Conservation (phyloP, 1,284 basidiomycete species). For the Sporisorium reilianum region DNA sequence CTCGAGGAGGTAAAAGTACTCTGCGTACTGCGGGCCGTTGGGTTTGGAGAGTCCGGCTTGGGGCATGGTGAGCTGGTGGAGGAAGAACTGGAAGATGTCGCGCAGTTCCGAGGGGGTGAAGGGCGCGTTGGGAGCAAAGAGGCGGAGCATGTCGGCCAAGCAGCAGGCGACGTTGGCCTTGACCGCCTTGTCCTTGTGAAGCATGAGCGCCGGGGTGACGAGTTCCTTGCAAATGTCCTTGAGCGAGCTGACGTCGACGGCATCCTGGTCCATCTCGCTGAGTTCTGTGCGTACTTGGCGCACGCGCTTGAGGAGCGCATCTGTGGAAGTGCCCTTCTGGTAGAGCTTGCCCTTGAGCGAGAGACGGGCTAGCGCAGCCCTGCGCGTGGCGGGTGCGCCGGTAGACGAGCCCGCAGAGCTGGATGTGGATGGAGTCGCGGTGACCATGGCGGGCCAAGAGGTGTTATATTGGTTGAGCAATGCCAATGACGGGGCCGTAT, state of each 20-base stretch:
- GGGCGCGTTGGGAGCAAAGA: constrained; percentile 97
- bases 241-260: constrained; percentile 81
- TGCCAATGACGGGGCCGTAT: not conserved
- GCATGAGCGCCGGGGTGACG: constrained; percentile 81
- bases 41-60: constrained; percentile 55
- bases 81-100: constrained; percentile 74
- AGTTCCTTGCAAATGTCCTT: constrained; percentile 81
- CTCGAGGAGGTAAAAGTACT: constrained; percentile 81
- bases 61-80: constrained; percentile 59
- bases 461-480: not conserved
- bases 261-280: constrained; percentile 86
- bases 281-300: constrained; percentile 74
- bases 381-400: constrained; percentile 22
- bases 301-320: constrained; percentile 57
- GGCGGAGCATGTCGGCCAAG: constrained; percentile 88
- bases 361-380: constrained; percentile 42
- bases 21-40: constrained; percentile 49
- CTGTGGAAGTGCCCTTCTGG: constrained; percentile 53
- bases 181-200: constrained; percentile 93
- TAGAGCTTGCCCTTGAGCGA: constrained; percentile 55
- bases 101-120: constrained; percentile 85
- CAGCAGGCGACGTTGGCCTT: constrained; percentile 94
- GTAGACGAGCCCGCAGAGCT: constrained; percentile 28
- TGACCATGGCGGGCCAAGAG: constrained; percentile 20
- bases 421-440: constrained; percentile 27